A percentile compares a stretch with the other conserved stretches of the same genome.
Conservation (phyloP, 129 eudicot genomes). For the Chrysanthemum lavandulifolium region DNA sequence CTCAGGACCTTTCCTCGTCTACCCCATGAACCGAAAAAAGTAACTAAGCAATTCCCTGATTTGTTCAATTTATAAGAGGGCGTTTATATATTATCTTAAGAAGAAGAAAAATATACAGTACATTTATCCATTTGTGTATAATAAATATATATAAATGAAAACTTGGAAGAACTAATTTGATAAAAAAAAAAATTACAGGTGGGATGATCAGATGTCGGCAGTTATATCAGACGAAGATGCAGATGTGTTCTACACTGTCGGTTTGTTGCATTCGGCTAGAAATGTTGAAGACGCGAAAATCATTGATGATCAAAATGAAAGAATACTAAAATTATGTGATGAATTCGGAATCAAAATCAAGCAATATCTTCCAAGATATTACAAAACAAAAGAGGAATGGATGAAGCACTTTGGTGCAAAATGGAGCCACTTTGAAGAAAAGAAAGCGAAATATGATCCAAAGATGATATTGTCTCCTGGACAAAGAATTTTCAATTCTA, state of each 20-base stretch:
- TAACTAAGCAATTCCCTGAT: slow-evolving; percentile 17
- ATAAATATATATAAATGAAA: background rate
- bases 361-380: slow-evolving; percentile 79
- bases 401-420: slow-evolving; percentile 72
- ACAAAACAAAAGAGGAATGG: slow-evolving; percentile 72
- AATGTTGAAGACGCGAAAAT: slow-evolving; percentile 24
- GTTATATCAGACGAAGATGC: slow-evolving; percentile 72
- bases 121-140: background rate
- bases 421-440: slow-evolving; percentile 57
- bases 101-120: no score
- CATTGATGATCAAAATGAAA: slow-evolving; percentile 56
- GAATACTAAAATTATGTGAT: slow-evolving; percentile 50
- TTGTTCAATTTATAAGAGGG: background rate
- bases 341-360: slow-evolving; percentile 50
- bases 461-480: slow-evolving; percentile 82
- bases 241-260: slow-evolving; percentile 64
- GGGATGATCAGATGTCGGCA: slow-evolving; percentile 86
- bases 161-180: background rate
- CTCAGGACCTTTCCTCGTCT: slow-evolving; percentile 74
- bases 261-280: slow-evolving; percentile 55
- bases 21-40: slow-evolving; percentile 67
- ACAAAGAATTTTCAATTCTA: slow-evolving; percentile 57
- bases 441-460: slow-evolving; percentile 76
- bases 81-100: no score
- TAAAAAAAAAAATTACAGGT: slow-evolving; percentile 43